Conservation (phyloP, 768 basidiomycete genomes). For the Lactifluus hygrophoroides region DNA sequence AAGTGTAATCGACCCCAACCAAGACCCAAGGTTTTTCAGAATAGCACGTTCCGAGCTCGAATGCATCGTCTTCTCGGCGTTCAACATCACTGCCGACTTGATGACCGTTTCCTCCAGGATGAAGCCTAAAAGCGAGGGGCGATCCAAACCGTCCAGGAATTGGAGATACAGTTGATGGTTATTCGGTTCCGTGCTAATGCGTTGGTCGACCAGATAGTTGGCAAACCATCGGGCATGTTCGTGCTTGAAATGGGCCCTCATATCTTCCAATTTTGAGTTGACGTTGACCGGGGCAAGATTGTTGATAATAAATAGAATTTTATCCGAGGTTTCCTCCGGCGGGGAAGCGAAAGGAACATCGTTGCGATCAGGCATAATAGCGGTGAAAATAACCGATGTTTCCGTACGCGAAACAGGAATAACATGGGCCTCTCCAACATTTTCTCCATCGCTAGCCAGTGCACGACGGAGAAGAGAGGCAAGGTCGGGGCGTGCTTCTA, state of each 20-base stretch:
- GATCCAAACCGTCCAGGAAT: slow-evolving; percentile 78
- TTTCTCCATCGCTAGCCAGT: slow-evolving; percentile 45
- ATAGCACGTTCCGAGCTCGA: slow-evolving; percentile 76
- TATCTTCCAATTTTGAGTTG: slow-evolving; percentile 77
- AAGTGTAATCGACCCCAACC: slow-evolving; percentile 91
- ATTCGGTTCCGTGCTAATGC: slow-evolving; percentile 93
- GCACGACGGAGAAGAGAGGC: slow-evolving; percentile 62
- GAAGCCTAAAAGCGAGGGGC: slow-evolving; percentile 55
- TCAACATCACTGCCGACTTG: slow-evolving; percentile 80
- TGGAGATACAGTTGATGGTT: slow-evolving; percentile 93
- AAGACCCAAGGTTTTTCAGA: slow-evolving; percentile 90
- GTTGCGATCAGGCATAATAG: slow-evolving; percentile 65
- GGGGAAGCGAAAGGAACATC: slow-evolving; percentile 60
- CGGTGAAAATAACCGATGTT: slow-evolving; percentile 53
- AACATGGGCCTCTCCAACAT: slow-evolving; percentile 28
- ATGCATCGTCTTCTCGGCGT: slow-evolving; percentile 84
- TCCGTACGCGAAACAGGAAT: slow-evolving; percentile 30
- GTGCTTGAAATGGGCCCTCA: slow-evolving; percentile 78
- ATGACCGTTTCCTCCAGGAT: slow-evolving; percentile 91
- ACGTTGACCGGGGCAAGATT: slow-evolving; percentile 94
- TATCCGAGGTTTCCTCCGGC: slow-evolving; percentile 83
- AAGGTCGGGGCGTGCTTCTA: slow-evolving; percentile 79
- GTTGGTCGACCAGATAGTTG: slow-evolving; percentile 93
- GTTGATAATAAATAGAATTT: slow-evolving; percentile 95
- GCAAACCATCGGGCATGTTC: slow-evolving; percentile 92